These are phyloP conservation scores for Cadophora gregata DNA, from an alignment of 2,329 filamentous ascomycete genomes.

Conservation along the genomic window DNA sequence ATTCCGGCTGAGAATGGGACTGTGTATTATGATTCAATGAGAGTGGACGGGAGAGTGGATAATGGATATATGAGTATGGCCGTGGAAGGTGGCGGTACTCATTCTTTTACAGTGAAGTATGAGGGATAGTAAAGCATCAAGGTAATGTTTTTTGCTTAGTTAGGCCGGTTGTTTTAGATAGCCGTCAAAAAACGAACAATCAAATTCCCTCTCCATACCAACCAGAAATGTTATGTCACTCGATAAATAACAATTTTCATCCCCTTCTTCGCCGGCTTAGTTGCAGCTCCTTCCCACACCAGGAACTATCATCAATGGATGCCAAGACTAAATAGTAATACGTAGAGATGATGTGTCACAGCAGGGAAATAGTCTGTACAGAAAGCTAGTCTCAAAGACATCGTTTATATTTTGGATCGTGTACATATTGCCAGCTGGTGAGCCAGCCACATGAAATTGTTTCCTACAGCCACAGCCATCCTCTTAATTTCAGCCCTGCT, in stretches of 20 bases:
- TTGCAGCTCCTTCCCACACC: neutral
- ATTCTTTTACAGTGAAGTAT: constrained; percentile 26
- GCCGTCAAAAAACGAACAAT: neutral
- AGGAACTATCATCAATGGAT: constrained; percentile 38
- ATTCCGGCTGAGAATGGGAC: constrained; percentile 33
- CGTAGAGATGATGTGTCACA: too few relatives aligned
- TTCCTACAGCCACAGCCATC: too few relatives aligned
- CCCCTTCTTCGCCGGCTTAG: neutral
- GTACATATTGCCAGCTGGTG: too few relatives aligned
- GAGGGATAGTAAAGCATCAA: neutral
- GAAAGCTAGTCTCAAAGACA: too few relatives aligned
- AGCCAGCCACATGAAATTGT: too few relatives aligned
- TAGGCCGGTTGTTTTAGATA: too few relatives aligned
- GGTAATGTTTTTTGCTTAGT: neutral
- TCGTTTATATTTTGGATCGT: too few relatives aligned
- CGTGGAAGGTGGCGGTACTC: constrained; percentile 21
- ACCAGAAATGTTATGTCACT: too few relatives aligned
- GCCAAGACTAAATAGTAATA: too few relatives aligned
- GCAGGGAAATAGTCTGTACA: too few relatives aligned
- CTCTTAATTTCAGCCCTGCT: too few relatives aligned
- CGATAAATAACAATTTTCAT: neutral
- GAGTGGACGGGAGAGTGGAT: constrained; percentile 9
- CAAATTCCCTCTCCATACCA: too few relatives aligned
- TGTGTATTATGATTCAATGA: constrained; percentile 32
- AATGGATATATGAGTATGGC: constrained; percentile 33